phyloP scores from a whole-genome alignment of 768 basidiomycete genomes.

The Neoboletus brunneissimus region DNA sequence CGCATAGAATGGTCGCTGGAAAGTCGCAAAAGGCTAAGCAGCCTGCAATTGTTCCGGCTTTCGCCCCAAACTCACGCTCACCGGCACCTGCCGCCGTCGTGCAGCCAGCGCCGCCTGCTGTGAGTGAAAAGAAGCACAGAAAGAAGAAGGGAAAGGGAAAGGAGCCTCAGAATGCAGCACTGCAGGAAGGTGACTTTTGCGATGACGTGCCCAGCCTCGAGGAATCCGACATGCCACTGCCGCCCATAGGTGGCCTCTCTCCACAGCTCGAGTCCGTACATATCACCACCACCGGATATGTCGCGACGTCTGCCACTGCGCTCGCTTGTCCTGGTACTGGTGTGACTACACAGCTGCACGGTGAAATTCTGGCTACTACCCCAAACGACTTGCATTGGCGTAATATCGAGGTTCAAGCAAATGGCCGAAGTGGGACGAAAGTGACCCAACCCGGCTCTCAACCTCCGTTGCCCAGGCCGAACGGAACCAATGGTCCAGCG shows the following conservation, averaged over 20 bases:
- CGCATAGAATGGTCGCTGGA: slow-evolving; percentile 29
- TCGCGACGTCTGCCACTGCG: slow-evolving; percentile 36
- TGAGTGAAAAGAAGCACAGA: slow-evolving; percentile 40
- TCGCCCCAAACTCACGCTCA: slow-evolving; percentile 5
- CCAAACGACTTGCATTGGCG: slow-evolving; percentile 61
- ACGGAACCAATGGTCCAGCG: slow-evolving; percentile 20
- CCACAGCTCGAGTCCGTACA: slow-evolving; percentile 49
- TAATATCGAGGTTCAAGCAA: slow-evolving; percentile 30
- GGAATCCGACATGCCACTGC: slow-evolving; percentile 15
- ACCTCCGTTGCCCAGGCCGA: slow-evolving; percentile 20
- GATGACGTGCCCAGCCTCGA: slow-evolving; percentile 28
- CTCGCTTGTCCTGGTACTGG: slow-evolving; percentile 31
- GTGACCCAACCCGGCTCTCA: slow-evolving; percentile 16
- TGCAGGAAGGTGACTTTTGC: slow-evolving; percentile 16
- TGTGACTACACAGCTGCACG: slow-evolving; percentile 44
- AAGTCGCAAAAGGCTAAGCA: slow-evolving; percentile 29
- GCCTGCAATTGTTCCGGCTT: slow-evolving; percentile 3
- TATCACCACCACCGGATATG: slow-evolving; percentile 44
- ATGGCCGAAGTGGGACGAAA: slow-evolving; percentile 27
- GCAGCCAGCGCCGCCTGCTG: slow-evolving; percentile 6
- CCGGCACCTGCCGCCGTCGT: slow-evolving; percentile 7
- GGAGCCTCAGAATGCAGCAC: slow-evolving; percentile 15
- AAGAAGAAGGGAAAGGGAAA: slow-evolving; percentile 46
- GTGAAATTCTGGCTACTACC: slow-evolving; percentile 57
- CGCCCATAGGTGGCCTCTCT: slow-evolving; percentile 37